Percentiles rank a stretch among this genome's conserved stretches.
phyloP scores from a whole-genome alignment of 164 flowering plant species.

The Platanus orientalis region DNA sequence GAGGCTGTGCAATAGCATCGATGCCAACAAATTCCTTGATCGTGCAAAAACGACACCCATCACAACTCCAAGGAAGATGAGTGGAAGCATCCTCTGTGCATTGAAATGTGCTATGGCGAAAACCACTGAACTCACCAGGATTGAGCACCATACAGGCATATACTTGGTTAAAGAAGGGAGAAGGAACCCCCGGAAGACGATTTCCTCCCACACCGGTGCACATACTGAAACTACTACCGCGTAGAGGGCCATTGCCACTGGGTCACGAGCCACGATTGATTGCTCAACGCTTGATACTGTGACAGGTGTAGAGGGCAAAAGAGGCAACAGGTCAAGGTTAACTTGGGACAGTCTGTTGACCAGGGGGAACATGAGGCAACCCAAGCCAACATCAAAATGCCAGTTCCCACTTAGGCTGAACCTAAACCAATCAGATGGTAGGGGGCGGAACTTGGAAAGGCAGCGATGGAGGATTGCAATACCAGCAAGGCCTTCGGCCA shows the following conservation, averaged over 20 bases:
- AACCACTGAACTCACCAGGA: constrained; percentile 73
- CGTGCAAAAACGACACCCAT: constrained; percentile 80
- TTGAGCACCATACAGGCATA: constrained; percentile 96
- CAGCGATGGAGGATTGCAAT: constrained; percentile 82
- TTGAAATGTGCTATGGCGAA: constrained; percentile 94
- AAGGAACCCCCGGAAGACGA: constrained; percentile 90
- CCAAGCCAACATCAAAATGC: constrained; percentile 77
- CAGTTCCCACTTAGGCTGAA: constrained; percentile 77
- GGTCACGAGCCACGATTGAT: constrained; percentile 89
- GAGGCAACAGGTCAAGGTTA: constrained; percentile 73
- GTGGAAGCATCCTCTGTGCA: constrained; percentile 87
- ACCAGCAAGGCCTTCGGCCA: constrained; percentile 94
- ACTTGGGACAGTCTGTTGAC: constrained; percentile 85
- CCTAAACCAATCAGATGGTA: constrained; percentile 81
- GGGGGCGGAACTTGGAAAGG: constrained; percentile 70
- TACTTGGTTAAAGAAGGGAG: constrained; percentile 92
- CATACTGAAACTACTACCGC: constrained; percentile 82
- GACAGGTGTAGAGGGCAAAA: constrained; percentile 61
- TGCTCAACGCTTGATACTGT: constrained; percentile 84
- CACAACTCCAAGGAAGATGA: constrained; percentile 79
- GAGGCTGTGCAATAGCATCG: constrained; percentile 87
- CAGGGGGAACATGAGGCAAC: constrained; percentile 92
- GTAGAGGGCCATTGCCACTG: constrained; percentile 90
- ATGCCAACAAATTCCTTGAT: constrained; percentile 76
- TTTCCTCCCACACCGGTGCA: constrained; percentile 97